Percentiles rank a stretch among this genome's conserved stretches.
Conservation (phyloP, 2,329 filamentous ascomycete genomes). For the Ceratocystis cubensis region DNA sequence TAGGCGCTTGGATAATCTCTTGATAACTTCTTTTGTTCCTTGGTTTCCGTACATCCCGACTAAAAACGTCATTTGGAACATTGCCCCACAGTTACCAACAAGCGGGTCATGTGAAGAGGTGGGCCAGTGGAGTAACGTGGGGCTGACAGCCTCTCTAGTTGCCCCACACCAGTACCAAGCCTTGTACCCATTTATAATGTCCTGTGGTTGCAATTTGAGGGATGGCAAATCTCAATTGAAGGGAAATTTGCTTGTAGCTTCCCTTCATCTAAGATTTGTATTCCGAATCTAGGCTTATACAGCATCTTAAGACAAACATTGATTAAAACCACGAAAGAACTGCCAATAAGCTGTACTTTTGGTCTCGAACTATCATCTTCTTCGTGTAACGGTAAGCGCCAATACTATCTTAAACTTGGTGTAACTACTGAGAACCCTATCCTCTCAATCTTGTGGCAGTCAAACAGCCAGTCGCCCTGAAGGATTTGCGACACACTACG, state of each 20-base stretch:
- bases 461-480: neutral
- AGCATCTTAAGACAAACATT: too few species aligned
- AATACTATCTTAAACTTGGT: neutral
- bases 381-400: neutral
- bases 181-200: too few species aligned
- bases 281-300: too few species aligned
- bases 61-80: neutral
- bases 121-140: neutral
- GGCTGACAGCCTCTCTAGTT: neutral
- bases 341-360: neutral
- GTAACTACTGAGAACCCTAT: neutral
- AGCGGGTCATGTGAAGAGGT: neutral
- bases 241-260: too few species aligned
- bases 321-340: too few species aligned
- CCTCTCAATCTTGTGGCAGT: neutral
- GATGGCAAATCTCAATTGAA: too few species aligned
- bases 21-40: neutral
- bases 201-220: too few species aligned
- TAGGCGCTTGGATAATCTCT: slow-evolving; percentile 3
- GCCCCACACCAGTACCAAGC: neutral
- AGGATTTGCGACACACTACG: neutral
- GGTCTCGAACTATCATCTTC: neutral
- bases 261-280: too few species aligned
- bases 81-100: neutral
- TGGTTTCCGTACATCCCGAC: neutral